phyloP scores from a whole-genome alignment of 1,139 yeast species.

The Geotrichum australiense region DNA sequence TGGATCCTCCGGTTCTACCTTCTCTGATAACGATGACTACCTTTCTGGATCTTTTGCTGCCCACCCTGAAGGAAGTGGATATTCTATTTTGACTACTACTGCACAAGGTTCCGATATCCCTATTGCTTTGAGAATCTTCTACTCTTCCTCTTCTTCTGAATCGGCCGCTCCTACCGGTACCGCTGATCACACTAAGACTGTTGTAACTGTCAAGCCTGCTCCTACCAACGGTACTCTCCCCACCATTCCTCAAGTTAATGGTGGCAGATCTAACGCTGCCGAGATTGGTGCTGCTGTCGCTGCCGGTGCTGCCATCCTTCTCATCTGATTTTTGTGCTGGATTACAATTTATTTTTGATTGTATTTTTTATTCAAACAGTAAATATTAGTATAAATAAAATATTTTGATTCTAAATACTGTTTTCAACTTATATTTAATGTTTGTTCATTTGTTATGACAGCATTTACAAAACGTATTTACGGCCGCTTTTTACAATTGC shows the following conservation, averaged over 20 bases:
- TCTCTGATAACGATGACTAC: slow-evolving; percentile 3
- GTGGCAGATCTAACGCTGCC: slow-evolving; percentile 2
- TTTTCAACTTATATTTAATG: no score
- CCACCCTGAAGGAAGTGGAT: slow-evolving; percentile 3
- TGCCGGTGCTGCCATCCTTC: slow-evolving; percentile 9
- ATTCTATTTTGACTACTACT: neutral
- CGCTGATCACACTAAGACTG: neutral
- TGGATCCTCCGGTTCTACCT: neutral
- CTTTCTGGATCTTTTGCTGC: neutral
- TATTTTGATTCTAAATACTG: no score
- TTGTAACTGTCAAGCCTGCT: neutral
- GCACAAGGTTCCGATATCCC: neutral
- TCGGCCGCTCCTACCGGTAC: neutral
- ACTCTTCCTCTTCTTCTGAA: neutral
- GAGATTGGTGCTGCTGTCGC: slow-evolving; percentile 8
- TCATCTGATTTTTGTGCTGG: no score
- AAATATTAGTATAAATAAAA: no score
- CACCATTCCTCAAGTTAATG: slow-evolving; percentile 5
- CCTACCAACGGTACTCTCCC: neutral
- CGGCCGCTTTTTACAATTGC: no score
- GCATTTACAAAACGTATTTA: no score
- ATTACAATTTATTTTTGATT: no score
- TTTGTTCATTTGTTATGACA: no score
- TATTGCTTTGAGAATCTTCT: slow-evolving; percentile 1
- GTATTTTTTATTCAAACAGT: no score